A percentile compares a stretch with the other conserved stretches of the same genome.
Evolutionary conservation across 257 asterid genomes (phyloP).

Genomic region (Parsonsia alboflavescens): DNA sequence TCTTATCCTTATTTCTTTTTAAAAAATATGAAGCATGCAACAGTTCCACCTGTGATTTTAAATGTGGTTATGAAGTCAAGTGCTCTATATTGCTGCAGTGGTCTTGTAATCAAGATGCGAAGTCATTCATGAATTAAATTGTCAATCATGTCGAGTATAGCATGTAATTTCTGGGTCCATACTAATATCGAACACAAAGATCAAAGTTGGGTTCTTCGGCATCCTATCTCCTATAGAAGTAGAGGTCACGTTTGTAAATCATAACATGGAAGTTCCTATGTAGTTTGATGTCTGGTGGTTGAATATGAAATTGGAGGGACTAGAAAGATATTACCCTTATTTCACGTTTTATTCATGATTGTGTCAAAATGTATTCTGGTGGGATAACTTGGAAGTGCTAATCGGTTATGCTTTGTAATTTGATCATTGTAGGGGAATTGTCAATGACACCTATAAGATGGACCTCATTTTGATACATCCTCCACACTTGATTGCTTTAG

Average conservation of each 20-base stretch:
- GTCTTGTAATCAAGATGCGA: background rate
- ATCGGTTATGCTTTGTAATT: slow-evolving; percentile 13
- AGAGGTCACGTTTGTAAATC: background rate
- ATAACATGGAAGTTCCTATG: background rate
- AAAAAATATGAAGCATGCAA: no score
- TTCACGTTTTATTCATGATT: no score
- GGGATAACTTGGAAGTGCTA: background rate
- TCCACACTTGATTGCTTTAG: slow-evolving; percentile 84
- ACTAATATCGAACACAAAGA: background rate
- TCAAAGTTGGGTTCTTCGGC: background rate
- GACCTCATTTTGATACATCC: slow-evolving; percentile 87
- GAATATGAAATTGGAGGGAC: no score
- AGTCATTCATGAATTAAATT: background rate
- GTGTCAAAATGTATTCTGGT: background rate
- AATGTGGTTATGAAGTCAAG: background rate
- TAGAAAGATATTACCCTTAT: no score
- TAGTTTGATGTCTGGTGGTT: background rate
- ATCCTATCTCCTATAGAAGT: slow-evolving; percentile 1
- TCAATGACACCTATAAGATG: slow-evolving; percentile 93
- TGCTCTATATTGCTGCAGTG: background rate
- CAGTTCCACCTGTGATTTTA: background rate
- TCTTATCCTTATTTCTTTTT: no score
- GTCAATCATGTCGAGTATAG: background rate
- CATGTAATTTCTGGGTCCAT: background rate
- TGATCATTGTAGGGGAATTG: slow-evolving; percentile 61